Evolutionary conservation across 2,329 filamentous ascomycete species (phyloP).

Genomic region (Phaeosphaeriaceae sp.): DNA sequence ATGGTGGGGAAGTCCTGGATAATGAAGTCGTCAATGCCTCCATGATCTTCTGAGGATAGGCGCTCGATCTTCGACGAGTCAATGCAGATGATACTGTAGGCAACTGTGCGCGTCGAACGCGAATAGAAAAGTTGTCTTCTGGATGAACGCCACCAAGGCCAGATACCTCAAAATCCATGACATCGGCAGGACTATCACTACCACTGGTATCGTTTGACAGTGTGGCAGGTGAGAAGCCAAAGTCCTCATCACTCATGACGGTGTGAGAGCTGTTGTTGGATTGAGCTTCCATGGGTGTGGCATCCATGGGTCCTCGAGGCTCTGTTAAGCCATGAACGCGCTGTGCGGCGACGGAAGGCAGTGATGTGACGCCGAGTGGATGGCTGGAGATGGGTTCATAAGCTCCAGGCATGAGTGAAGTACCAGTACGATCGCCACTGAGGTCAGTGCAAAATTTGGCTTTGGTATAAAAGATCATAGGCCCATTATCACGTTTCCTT

Average conservation of each 20-base stretch:
- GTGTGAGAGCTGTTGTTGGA: constrained; percentile 40
- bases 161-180: constrained; percentile 54
- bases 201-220: constrained; percentile 30
- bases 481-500: constrained; percentile 69
- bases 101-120: constrained; percentile 52
- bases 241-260: constrained; percentile 34
- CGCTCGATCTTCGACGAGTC: constrained; percentile 14
- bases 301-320: constrained; percentile 32
- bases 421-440: constrained; percentile 64
- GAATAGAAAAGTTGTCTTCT: constrained; percentile 61
- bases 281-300: constrained; percentile 27
- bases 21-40: constrained; percentile 32
- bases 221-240: constrained; percentile 47
- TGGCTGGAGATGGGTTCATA: constrained; percentile 43
- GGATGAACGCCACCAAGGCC: constrained; percentile 68
- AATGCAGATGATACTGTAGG: constrained; percentile 8
- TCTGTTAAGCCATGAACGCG: constrained; percentile 35
- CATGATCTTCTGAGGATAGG: constrained; percentile 42
- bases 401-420: constrained; percentile 21
- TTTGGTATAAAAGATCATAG: constrained; percentile 84
- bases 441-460: constrained; percentile 83
- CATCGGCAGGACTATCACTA: constrained; percentile 27
- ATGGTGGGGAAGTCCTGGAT: not conserved
- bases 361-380: constrained; percentile 36
- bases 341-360: constrained; percentile 1